Percentiles rank a stretch among this genome's conserved stretches.
Evolutionary conservation across 1,284 basidiomycete species (phyloP).

Genomic region (Caloboletus inedulis): DNA sequence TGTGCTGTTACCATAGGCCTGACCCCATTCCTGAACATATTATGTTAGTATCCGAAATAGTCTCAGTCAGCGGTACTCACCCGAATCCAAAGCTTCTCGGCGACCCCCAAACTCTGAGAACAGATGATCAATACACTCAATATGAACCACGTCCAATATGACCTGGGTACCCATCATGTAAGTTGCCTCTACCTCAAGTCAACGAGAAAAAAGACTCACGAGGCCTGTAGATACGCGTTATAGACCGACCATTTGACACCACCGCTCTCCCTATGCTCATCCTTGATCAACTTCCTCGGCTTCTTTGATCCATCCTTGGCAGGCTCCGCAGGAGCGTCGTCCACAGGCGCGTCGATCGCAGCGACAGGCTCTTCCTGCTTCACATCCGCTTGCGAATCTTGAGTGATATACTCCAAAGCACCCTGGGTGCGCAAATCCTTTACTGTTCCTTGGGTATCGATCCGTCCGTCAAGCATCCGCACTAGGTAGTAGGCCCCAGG

Average conservation of each 20-base stretch:
- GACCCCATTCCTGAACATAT: constrained; percentile 42
- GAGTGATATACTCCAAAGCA: constrained; percentile 45
- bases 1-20: constrained; percentile 37
- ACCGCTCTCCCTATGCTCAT: constrained; percentile 57
- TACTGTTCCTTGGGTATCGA: constrained; percentile 54
- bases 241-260: constrained; percentile 66
- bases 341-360: constrained; percentile 16
- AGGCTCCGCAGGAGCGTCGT: constrained; percentile 14
- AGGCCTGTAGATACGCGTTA: constrained; percentile 57
- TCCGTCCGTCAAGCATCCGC: constrained; percentile 59
- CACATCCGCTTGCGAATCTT: constrained; percentile 31
- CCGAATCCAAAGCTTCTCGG: constrained; percentile 56
- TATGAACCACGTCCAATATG: constrained; percentile 50
- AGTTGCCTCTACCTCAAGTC: background rate
- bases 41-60: background rate
- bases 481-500: constrained; percentile 56
- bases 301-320: constrained; percentile 34
- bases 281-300: constrained; percentile 51
- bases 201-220: constrained; percentile 33
- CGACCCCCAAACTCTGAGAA: constrained; percentile 38
- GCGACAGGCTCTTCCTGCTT: constrained; percentile 21
- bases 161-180: constrained; percentile 31
- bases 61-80: constrained; percentile 7
- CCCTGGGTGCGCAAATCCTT: constrained; percentile 48
- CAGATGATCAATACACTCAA: constrained; percentile 35